These are phyloP conservation scores for Erysimum cheiranthoides DNA, from an alignment of 345 rosid genomes.

Conservation along the genomic window DNA sequence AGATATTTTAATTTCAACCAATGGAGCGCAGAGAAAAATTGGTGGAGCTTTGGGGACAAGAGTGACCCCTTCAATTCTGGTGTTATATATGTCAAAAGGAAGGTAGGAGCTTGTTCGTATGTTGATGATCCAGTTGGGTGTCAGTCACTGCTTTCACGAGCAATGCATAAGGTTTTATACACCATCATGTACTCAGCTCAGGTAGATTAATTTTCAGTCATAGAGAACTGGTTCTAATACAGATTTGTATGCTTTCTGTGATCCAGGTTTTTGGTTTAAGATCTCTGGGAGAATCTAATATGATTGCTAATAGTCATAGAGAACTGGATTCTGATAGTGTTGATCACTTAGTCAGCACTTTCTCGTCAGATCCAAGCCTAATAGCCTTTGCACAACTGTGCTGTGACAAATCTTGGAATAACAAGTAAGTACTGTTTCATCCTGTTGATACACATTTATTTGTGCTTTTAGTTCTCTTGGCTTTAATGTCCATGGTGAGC, in stretches of 20 bases:
- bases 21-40: slow-evolving; percentile 66
- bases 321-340: slow-evolving; percentile 64
- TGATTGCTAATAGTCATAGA: slow-evolving; percentile 45
- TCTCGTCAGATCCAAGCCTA: slow-evolving; percentile 96
- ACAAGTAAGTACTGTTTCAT: slow-evolving; percentile 56
- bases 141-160: slow-evolving; percentile 89
- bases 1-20: slow-evolving; percentile 21
- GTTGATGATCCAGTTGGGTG: slow-evolving; percentile 95
- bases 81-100: slow-evolving; percentile 85
- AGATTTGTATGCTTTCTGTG: slow-evolving; percentile 24
- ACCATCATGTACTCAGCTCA: slow-evolving; percentile 18
- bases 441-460: neutral
- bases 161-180: slow-evolving; percentile 89
- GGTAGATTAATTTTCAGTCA: slow-evolving; percentile 19
- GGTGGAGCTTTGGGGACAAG: slow-evolving; percentile 85
- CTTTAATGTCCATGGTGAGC: neutral
- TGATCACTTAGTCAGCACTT: slow-evolving; percentile 93
- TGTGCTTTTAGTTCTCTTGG: neutral
- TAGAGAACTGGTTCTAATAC: slow-evolving; percentile 19
- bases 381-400: slow-evolving; percentile 90
- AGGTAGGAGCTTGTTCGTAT: slow-evolving; percentile 96
- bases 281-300: slow-evolving; percentile 51
- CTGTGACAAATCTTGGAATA: slow-evolving; percentile 84
- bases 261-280: slow-evolving; percentile 83
- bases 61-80: slow-evolving; percentile 85